Evolutionary conservation across 208 protist genomes (phyloP), one percentile per base, ranked within the genome.

Genomic region (Trypanosoma lewisi): DNA sequence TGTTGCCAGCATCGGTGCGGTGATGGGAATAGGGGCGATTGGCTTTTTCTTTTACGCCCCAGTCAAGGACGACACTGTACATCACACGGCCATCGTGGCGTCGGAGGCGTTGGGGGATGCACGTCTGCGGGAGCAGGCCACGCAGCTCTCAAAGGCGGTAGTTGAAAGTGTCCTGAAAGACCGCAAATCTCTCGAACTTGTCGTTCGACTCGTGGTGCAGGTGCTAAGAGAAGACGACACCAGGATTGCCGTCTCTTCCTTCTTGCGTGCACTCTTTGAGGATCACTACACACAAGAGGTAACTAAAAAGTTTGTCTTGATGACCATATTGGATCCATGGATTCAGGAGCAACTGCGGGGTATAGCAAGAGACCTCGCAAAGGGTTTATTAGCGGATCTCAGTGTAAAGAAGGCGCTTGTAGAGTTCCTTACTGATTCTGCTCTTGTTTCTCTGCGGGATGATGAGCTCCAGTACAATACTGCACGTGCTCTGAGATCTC

Each of bases 211-310:
- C 0, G 80, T 93, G 6, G 67, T 75, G 28, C 42, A 80, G 41
- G 65, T 96, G 11, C 77, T 96, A 0, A 67, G 64, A 9, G 66
- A 84, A 19, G 84, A 94, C 14, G 87, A 94, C 21, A 93, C 83
- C 8, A 87, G 81, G 68, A 79, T 89, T 23, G 87, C 85, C 19
- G 76, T 94, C 17, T 92, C 85, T 11, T 93, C 83, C 1, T 78
- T 96, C 12, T 66, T 96, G 36, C 82, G 87, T 52, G 69, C 82
- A 0, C 67, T 96, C 30, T 96, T 94, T 52, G 91, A 93, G 63
- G 91, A 96, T 67, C 85, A 91, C 73, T 94, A 94, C 74, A 96
- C 87, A 2, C 87, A 92, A 65, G 91, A 94, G 72, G 79, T 94
- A 41, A 93, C 86, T 5, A 96, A 94, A 62, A 94, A 94, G 71